Percentiles rank a stretch among this genome's conserved stretches.
These are phyloP conservation scores for Suillus discolor DNA, from an alignment of 768 basidiomycete species.

Conservation along the genomic window DNA sequence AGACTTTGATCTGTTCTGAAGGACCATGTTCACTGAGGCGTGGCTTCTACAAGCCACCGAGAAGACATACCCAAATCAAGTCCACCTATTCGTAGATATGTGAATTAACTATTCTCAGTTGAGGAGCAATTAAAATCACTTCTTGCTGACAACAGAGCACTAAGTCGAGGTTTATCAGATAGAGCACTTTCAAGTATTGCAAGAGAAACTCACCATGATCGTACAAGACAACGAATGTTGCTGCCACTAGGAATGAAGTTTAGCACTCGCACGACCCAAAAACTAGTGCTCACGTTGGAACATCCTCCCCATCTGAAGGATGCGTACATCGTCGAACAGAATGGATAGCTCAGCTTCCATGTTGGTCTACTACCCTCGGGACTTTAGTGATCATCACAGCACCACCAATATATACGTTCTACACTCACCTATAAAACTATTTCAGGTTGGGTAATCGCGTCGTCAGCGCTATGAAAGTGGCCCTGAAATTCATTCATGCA, in stretches of 20 bases:
- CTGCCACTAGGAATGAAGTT: conserved; percentile 8
- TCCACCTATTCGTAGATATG: conserved; percentile 8
- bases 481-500: not conserved
- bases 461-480: not conserved
- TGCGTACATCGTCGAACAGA: conserved; percentile 6
- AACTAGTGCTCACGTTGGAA: conserved; percentile 8
- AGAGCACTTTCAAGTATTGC: not conserved
- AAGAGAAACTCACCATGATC: conserved; percentile 8
- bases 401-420: not conserved
- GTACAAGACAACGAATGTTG: conserved; percentile 9
- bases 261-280: not conserved
- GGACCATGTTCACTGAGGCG: not conserved
- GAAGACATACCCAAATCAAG: conserved; percentile 14
- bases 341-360: conserved; percentile 11
- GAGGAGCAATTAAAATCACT: conserved; percentile 1
- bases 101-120: not conserved
- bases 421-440: not conserved
- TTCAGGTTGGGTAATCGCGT: not conserved
- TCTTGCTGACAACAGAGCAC: conserved; percentile 6
- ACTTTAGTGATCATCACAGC: not conserved
- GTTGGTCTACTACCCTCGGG: not conserved
- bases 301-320: conserved; percentile 12
- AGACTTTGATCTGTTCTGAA: conserved; percentile 5
- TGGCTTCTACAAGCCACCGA: not conserved
- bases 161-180: not conserved